phyloP scores from a whole-genome alignment of 768 basidiomycete species.

The Leucocoprinus leucothites region DNA sequence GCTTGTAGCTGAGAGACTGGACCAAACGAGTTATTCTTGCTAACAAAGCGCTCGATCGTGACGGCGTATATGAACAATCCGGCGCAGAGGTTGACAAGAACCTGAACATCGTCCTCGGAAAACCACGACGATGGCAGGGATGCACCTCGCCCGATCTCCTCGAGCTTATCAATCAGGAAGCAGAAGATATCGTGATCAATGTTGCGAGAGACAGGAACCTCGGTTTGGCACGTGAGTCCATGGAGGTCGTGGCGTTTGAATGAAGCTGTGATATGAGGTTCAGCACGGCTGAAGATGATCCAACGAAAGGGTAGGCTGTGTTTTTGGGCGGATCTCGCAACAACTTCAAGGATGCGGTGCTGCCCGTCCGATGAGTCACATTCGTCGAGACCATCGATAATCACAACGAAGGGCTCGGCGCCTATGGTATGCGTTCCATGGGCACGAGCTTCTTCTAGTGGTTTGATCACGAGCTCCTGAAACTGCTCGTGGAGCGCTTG shows the following conservation, averaged over 20 bases:
- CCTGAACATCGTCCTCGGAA: constrained; percentile 3
- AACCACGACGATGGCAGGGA: constrained; percentile 18
- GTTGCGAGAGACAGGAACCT: neutral
- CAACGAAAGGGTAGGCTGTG: constrained; percentile 17
- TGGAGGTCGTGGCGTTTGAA: constrained; percentile 8
- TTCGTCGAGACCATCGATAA: constrained; percentile 26
- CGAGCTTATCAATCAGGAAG: neutral
- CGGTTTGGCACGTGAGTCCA: constrained; percentile 3
- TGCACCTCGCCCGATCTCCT: neutral
- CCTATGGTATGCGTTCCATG: neutral
- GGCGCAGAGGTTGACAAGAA: constrained; percentile 16
- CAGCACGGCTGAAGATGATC: constrained; percentile 24
- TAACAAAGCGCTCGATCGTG: constrained; percentile 19
- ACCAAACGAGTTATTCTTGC: neutral
- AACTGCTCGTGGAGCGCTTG: constrained; percentile 9
- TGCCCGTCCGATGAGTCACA: constrained; percentile 14
- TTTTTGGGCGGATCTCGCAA: neutral
- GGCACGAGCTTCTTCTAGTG: constrained; percentile 2
- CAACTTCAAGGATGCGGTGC: constrained; percentile 11
- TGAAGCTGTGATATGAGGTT: constrained; percentile 15
- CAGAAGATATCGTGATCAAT: neutral
- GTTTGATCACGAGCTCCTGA: constrained; percentile 13
- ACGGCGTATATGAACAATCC: constrained; percentile 25
- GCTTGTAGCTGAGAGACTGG: neutral
- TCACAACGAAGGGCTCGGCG: neutral